Conservation (phyloP, 1,139 yeast genomes). For the Hansenula anomala region DNA sequence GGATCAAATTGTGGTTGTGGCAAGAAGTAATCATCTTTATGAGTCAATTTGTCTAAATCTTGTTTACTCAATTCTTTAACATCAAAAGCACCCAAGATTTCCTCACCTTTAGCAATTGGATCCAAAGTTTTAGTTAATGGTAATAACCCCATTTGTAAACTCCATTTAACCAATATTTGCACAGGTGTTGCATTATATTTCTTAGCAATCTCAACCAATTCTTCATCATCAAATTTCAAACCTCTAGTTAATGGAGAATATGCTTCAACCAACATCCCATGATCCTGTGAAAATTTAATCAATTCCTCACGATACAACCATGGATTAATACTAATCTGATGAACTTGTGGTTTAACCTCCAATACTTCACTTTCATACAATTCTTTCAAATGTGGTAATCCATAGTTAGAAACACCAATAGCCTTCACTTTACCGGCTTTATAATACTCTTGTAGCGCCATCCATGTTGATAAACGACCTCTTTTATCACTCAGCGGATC, state of each 20-base stretch:
- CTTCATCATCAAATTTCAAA: not conserved
- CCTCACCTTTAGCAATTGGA: slow-evolving; percentile 21
- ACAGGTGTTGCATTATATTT: not conserved
- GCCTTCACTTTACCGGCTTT: slow-evolving; percentile 29
- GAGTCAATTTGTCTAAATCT: not conserved
- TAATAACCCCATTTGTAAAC: slow-evolving; percentile 27
- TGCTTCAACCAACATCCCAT: not conserved
- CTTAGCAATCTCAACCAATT: not conserved
- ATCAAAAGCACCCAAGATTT: slow-evolving; percentile 8
- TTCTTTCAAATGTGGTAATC: slow-evolving; percentile 34
- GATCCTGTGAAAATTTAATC: not conserved
- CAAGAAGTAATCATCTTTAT: not conserved
- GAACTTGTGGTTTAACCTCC: slow-evolving; percentile 36
- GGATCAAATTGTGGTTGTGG: not conserved
- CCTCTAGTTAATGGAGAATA: not conserved
- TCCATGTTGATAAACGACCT: slow-evolving; percentile 35
- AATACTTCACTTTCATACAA: slow-evolving; percentile 32
- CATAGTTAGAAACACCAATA: slow-evolving; percentile 42
- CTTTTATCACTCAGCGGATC: slow-evolving; percentile 27
- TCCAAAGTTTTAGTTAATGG: slow-evolving; percentile 35
- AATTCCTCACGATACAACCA: slow-evolving; percentile 35
- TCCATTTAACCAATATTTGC: not conserved
- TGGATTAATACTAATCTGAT: slow-evolving; percentile 46
- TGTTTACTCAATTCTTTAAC: not conserved
- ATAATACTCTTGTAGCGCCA: slow-evolving; percentile 38